These are phyloP conservation scores for Volvox reticuliferus DNA, from an alignment of 139 green algal species.

Conservation along the genomic window DNA sequence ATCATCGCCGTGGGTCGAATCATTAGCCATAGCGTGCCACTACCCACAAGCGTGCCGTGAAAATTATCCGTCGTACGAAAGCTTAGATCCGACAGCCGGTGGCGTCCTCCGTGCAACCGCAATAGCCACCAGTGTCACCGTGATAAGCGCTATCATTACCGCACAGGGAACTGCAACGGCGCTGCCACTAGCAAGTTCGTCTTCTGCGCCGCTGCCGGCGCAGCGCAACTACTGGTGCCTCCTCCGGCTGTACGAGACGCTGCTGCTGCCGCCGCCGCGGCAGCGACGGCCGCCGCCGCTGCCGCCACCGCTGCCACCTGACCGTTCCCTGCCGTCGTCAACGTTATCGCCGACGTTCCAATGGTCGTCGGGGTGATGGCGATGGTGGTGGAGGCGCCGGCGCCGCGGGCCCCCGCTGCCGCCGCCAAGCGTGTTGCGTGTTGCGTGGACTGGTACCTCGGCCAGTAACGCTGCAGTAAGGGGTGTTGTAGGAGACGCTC, in stretches of 20 bases:
- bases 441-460: conserved; percentile 9
- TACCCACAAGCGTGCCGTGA: too few relatives aligned
- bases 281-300: neutral
- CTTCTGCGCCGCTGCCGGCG: neutral
- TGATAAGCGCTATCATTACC: neutral
- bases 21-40: too few relatives aligned
- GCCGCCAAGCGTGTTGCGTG: neutral
- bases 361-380: neutral
- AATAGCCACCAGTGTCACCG: neutral
- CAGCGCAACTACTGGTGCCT: neutral
- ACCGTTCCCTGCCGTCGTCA: neutral
- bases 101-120: neutral
- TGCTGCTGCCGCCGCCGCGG: neutral
- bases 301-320: neutral
- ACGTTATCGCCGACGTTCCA: neutral
- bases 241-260: neutral
- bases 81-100: too few relatives aligned
- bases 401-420: neutral
- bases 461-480: conserved; percentile 54
- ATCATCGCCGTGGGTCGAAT: too few relatives aligned
- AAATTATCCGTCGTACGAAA: too few relatives aligned
- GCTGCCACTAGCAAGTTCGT: neutral
- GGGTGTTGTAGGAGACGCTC: conserved; percentile 64
- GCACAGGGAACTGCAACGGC: conserved; percentile 30
- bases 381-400: neutral